phyloP scores from a whole-genome alignment of 306 rosid genomes.

The Quercus cerris region DNA sequence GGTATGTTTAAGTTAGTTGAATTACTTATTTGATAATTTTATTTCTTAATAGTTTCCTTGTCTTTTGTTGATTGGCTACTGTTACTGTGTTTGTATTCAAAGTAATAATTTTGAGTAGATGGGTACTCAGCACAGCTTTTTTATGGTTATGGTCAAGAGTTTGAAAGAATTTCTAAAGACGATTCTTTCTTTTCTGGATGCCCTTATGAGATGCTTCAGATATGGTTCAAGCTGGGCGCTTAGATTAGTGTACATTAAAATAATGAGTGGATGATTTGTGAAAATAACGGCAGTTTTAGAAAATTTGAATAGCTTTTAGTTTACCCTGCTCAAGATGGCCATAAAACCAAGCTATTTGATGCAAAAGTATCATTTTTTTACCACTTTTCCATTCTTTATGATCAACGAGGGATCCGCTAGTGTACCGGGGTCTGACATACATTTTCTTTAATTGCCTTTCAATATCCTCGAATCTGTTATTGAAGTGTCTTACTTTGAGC shows the following conservation, averaged over 20 bases:
- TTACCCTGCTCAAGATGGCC: neutral
- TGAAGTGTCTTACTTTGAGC: constrained; percentile 1
- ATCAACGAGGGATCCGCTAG: neutral
- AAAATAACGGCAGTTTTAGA: constrained; percentile 17
- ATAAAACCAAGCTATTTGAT: neutral
- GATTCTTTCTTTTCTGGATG: neutral
- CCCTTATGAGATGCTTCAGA: neutral
- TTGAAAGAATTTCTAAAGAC: neutral
- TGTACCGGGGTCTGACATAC: neutral
- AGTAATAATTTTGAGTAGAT: neutral
- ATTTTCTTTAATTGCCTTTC: neutral
- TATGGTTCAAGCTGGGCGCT: neutral
- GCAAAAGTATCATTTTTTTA: neutral
- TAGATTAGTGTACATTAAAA: neutral
- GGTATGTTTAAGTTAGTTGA: neutral
- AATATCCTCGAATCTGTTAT: neutral
- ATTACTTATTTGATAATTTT: neutral
- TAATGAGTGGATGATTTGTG: constrained; percentile 8
- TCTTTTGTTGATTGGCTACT: neutral
- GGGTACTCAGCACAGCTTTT: constrained; percentile 1
- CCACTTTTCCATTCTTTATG: neutral
- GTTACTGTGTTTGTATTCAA: neutral
- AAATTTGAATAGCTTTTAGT: neutral
- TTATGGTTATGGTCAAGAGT: neutral
- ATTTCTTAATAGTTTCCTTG: neutral